Evolutionary conservation across 2,329 filamentous ascomycete species (phyloP).

Genomic region (Elsinoe perseae): DNA sequence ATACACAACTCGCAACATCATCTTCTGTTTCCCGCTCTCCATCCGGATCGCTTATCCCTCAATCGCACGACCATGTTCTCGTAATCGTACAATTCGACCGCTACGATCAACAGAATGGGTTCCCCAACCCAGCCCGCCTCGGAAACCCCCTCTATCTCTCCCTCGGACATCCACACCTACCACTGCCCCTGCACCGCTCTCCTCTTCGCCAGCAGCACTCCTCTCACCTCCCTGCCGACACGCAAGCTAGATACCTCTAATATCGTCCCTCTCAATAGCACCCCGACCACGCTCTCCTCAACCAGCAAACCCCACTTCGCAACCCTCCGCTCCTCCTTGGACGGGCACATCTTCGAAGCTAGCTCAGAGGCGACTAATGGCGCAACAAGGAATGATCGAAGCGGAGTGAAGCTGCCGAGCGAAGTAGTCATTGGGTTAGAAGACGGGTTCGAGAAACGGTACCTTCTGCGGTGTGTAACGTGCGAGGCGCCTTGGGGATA

Average conservation of each 20-base stretch:
- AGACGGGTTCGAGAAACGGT: constrained; percentile 61
- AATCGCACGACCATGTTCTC: neutral
- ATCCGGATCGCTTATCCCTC: too few relatives aligned
- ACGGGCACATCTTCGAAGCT: constrained; percentile 19
- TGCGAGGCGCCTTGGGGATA: constrained; percentile 58
- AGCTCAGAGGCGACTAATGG: constrained; percentile 4
- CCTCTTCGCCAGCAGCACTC: constrained; percentile 52
- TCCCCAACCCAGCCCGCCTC: neutral
- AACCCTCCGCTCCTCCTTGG: neutral
- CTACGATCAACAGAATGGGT: neutral
- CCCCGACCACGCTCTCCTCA: neutral
- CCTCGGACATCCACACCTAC: constrained; percentile 42
- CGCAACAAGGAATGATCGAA: neutral
- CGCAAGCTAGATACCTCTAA: constrained; percentile 47
- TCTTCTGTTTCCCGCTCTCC: too few relatives aligned
- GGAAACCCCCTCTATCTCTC: neutral
- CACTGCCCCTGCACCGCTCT: constrained; percentile 61
- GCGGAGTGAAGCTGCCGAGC: neutral
- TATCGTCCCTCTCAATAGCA: constrained; percentile 30
- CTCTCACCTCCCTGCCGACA: constrained; percentile 45
- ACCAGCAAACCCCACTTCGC: neutral
- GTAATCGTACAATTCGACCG: neutral
- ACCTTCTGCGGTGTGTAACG: constrained; percentile 50
- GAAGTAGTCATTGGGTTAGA: constrained; percentile 25
- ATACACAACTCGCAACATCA: too few relatives aligned